A percentile compares a stretch with the other conserved stretches of the same genome.
Conservation (phyloP, 2,329 filamentous ascomycete genomes). For the Monilinia aucupariae region DNA sequence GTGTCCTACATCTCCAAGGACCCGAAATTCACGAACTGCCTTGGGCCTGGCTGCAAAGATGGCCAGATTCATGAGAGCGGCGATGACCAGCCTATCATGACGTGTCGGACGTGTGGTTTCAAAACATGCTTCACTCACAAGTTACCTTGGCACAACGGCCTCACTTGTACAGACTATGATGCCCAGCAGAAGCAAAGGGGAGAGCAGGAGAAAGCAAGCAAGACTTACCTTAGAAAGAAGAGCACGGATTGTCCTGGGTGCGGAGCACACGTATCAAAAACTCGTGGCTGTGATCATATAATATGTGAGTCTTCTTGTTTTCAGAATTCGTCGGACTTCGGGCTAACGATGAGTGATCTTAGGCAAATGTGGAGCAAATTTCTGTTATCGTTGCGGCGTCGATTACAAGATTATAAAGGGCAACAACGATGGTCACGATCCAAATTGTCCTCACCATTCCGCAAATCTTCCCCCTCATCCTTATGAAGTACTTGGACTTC, state of each 20-base stretch:
- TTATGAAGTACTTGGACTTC: neutral
- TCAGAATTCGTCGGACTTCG: neutral
- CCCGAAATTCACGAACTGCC: slow-evolving; percentile 49
- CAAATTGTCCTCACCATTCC: neutral
- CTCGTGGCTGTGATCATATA: slow-evolving; percentile 25
- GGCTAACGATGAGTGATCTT: neutral
- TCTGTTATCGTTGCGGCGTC: neutral
- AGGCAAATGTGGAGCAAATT: neutral
- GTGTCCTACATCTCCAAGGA: slow-evolving; percentile 18
- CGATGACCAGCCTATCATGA: slow-evolving; percentile 39
- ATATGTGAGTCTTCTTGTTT: slow-evolving; percentile 19
- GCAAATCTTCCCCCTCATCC: neutral
- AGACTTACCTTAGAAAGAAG: neutral
- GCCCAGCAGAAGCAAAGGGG: neutral
- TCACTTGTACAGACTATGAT: slow-evolving; percentile 37
- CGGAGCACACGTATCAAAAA: neutral
- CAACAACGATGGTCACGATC: neutral
- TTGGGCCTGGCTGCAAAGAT: slow-evolving; percentile 43
- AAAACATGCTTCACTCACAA: slow-evolving; percentile 42
- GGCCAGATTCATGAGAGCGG: slow-evolving; percentile 48
- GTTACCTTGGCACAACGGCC: slow-evolving; percentile 40
- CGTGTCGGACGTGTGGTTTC: slow-evolving; percentile 39
- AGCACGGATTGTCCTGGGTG: neutral
- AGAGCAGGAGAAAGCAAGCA: slow-evolving; percentile 19
- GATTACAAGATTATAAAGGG: neutral